These are phyloP conservation scores for Diaporthe sp. DNA, from an alignment of 2,329 filamentous ascomycete species.

Conservation along the genomic window DNA sequence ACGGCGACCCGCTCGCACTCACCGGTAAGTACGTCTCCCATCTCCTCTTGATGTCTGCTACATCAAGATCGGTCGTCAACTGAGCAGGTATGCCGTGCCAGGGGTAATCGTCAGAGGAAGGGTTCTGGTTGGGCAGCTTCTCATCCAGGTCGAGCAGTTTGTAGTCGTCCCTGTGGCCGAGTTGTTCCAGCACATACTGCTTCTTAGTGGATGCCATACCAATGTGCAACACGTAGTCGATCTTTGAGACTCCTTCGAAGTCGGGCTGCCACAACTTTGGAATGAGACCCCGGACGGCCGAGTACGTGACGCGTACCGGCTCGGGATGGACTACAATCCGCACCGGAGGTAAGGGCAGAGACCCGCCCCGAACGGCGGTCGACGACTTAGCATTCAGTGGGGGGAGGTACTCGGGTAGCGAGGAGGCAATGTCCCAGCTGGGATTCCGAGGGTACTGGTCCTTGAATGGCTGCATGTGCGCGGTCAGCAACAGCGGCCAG, in stretches of 20 bases:
- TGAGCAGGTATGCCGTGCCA: conserved; percentile 69
- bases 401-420: conserved; percentile 76
- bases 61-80: conserved; percentile 69
- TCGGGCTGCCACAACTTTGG: conserved; percentile 72
- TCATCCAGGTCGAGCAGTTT: conserved; percentile 78
- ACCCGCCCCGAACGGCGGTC: conserved; percentile 51
- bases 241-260: conserved; percentile 52
- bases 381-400: conserved; percentile 59
- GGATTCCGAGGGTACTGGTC: conserved; percentile 81
- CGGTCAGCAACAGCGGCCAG: conserved; percentile 19
- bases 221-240: conserved; percentile 82
- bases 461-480: conserved; percentile 78
- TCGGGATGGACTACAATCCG: conserved; percentile 75
- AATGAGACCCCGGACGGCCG: conserved; percentile 72
- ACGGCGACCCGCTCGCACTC: conserved; percentile 45
- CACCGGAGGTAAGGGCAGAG: conserved; percentile 60
- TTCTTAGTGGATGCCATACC: conserved; percentile 79
- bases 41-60: conserved; percentile 67
- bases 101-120: conserved; percentile 62
- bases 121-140: conserved; percentile 60
- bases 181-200: conserved; percentile 79
- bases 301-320: conserved; percentile 80
- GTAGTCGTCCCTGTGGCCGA: conserved; percentile 81
- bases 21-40: conserved; percentile 70
- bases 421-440: conserved; percentile 82